Percentiles rank a stretch among this genome's conserved stretches.
Conservation (phyloP, 176 grass and related monocot genomes). For the Dendrocalamus sinicus region DNA sequence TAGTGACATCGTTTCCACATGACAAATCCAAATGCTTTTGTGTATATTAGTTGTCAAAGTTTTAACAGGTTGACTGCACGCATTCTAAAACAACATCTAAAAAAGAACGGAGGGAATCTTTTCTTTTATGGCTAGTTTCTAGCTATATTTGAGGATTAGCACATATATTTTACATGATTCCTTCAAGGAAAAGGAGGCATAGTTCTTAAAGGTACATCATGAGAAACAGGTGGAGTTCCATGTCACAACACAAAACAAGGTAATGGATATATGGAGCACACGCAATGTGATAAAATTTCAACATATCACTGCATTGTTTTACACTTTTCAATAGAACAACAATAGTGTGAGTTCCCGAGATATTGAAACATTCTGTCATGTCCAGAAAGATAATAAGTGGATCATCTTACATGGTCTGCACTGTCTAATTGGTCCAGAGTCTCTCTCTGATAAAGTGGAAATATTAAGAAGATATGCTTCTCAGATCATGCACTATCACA, state of each 20-base stretch:
- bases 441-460: constrained; percentile 40
- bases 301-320: constrained; percentile 28
- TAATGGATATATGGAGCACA: constrained; percentile 36
- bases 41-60: no score
- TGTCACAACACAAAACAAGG: constrained; percentile 47
- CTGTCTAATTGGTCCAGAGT: constrained; percentile 39
- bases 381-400: constrained; percentile 50
- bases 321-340: constrained; percentile 51
- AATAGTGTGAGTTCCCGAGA: constrained; percentile 51
- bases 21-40: no score
- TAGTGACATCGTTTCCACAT: no score
- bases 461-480: constrained; percentile 47
- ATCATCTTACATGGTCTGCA: constrained; percentile 40
- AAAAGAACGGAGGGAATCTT: not conserved
- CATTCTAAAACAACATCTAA: no score
- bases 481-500: constrained; percentile 39
- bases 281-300: constrained; percentile 37
- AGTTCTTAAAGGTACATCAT: constrained; percentile 43
- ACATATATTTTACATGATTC: constrained; percentile 11
- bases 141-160: constrained; percentile 26
- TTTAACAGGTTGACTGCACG: no score
- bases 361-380: constrained; percentile 55
- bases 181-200: not conserved
- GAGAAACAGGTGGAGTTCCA: constrained; percentile 42
- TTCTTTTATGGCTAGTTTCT: constrained; percentile 20